Conservation (phyloP, 2,329 filamentous ascomycete genomes). For the Botrytis hyacinthi region DNA sequence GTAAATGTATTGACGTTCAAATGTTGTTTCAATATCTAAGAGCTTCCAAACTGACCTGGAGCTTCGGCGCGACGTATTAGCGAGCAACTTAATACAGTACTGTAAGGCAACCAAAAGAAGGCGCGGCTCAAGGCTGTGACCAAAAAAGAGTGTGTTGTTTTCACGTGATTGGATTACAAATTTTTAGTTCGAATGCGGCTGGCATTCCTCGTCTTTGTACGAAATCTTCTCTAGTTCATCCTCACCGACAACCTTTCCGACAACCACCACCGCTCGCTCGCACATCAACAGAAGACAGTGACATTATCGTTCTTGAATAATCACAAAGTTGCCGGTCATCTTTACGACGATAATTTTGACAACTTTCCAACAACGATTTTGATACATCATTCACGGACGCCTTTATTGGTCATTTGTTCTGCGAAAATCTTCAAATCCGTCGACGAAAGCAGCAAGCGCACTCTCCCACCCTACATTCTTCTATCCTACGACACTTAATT, state of each 20-base stretch:
- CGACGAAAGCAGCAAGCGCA: slow-evolving; percentile 38
- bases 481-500: neutral
- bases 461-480: neutral
- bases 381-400: slow-evolving; percentile 48
- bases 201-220: slow-evolving; percentile 20
- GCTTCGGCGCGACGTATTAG: slow-evolving; percentile 28
- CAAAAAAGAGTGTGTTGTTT: neutral
- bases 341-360: slow-evolving; percentile 39
- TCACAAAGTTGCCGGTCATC: slow-evolving; percentile 41
- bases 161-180: neutral
- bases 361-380: slow-evolving; percentile 39
- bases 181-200: neutral
- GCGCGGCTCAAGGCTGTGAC: slow-evolving; percentile 18
- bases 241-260: slow-evolving; percentile 18
- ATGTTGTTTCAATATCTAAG: slow-evolving; percentile 24
- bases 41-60: slow-evolving; percentile 28
- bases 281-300: slow-evolving; percentile 37
- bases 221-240: slow-evolving; percentile 26
- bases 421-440: slow-evolving; percentile 37
- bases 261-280: slow-evolving; percentile 24
- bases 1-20: slow-evolving; percentile 11
- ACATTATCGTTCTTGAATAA: slow-evolving; percentile 37
- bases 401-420: slow-evolving; percentile 55
- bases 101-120: slow-evolving; percentile 22
- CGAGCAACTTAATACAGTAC: slow-evolving; percentile 9